Evolutionary conservation across 805 yeast species (phyloP).

Genomic region (Candida nitratophila): DNA sequence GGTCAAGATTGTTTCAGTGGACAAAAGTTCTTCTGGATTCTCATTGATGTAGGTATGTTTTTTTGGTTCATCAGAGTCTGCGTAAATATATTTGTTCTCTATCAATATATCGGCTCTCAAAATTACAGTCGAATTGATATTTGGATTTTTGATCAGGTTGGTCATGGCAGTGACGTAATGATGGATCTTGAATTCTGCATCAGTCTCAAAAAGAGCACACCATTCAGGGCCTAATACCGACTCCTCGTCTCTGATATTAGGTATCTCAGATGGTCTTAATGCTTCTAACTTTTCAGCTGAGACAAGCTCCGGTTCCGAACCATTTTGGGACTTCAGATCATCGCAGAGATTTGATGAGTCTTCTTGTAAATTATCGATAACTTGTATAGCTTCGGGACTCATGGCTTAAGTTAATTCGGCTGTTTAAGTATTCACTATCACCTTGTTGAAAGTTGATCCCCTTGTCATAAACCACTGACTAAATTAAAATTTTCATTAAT

Average conservation of each 20-base stretch:
- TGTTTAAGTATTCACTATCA: too few species aligned
- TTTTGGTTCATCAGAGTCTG: constrained; percentile 21
- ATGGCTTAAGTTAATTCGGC: too few species aligned
- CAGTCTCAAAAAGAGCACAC: constrained; percentile 49
- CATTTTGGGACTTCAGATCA: too few species aligned
- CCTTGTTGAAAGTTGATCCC: too few species aligned
- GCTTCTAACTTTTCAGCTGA: constrained; percentile 2
- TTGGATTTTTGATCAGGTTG: constrained; percentile 74
- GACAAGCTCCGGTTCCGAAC: too few species aligned
- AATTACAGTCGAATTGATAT: constrained; percentile 86
- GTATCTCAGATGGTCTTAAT: constrained; percentile 23
- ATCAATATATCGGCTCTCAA: constrained; percentile 77
- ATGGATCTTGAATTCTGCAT: constrained; percentile 39
- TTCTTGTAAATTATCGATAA: too few species aligned
- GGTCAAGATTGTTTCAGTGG: constrained; percentile 11
- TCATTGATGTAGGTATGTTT: constrained; percentile 19
- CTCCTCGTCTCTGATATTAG: constrained; percentile 29
- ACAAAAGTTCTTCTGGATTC: constrained; percentile 26
- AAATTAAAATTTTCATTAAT: too few species aligned
- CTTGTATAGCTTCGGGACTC: too few species aligned
- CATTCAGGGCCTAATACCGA: constrained; percentile 54
- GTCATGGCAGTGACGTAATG: constrained; percentile 75
- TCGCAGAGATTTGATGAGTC: too few species aligned
- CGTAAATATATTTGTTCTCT: constrained; percentile 36
- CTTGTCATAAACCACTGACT: too few species aligned